These are phyloP conservation scores for Geosmithia putterillii DNA, from an alignment of 2,329 filamentous ascomycete genomes.

Conservation along the genomic window DNA sequence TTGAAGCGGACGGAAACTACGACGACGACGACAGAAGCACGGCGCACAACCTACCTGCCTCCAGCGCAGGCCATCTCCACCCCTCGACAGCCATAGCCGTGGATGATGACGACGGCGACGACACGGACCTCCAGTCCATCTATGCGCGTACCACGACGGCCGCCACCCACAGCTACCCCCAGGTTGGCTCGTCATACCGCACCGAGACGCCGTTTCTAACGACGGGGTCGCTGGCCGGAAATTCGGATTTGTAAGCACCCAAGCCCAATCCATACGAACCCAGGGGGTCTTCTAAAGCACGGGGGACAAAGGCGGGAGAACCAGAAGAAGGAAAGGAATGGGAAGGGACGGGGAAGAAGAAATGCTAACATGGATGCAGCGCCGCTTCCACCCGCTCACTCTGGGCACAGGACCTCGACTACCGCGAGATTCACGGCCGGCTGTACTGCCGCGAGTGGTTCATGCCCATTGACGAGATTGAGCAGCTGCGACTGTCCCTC, in stretches of 20 bases:
- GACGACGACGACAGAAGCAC: slow-evolving; percentile 21
- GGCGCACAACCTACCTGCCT: no score
- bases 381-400: slow-evolving; percentile 35
- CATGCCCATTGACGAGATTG: slow-evolving; percentile 55
- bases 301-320: no score
- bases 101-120: slow-evolving; percentile 11
- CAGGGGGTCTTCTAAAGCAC: not conserved
- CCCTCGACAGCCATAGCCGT: no score
- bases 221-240: slow-evolving; percentile 9
- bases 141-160: slow-evolving; percentile 12
- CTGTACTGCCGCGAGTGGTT: slow-evolving; percentile 51
- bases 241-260: slow-evolving; percentile 26
- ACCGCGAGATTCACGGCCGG: slow-evolving; percentile 47
- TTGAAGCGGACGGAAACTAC: slow-evolving; percentile 8
- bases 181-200: slow-evolving; percentile 18
- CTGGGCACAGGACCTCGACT: slow-evolving; percentile 38
- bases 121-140: slow-evolving; percentile 26
- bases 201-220: slow-evolving; percentile 18
- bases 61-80: no score
- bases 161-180: slow-evolving; percentile 24
- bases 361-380: slow-evolving; percentile 10
- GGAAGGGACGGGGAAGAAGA: slow-evolving; percentile 5
- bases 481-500: slow-evolving; percentile 50
- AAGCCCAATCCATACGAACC: not conserved
- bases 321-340: slow-evolving; percentile 9